Evolutionary conservation across 2,329 filamentous ascomycete species (phyloP).

Genomic region (Xylariaceae sp.): DNA sequence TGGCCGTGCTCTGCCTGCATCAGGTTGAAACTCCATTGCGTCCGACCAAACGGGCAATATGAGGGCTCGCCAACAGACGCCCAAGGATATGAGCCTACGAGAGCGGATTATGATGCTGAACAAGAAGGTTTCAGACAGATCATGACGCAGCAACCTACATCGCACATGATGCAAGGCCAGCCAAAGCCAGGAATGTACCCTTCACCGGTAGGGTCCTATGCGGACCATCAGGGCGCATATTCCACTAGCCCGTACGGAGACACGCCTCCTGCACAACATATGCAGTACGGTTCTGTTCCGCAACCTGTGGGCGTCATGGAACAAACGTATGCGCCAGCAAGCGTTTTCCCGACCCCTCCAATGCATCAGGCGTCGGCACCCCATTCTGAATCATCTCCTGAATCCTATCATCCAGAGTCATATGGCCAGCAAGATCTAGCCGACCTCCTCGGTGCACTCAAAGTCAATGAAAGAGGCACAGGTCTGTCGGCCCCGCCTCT

Average conservation of each 20-base stretch:
- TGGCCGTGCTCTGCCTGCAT: constrained; percentile 97
- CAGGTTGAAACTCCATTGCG: constrained; percentile 85
- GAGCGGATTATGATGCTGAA: constrained; percentile 37
- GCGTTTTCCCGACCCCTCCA: constrained; percentile 52
- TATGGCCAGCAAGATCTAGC: constrained; percentile 69
- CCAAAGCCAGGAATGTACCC: constrained; percentile 45
- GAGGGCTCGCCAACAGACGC: constrained; percentile 50
- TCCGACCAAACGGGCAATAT: constrained; percentile 78
- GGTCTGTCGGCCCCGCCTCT: constrained; percentile 49
- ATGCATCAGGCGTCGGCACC: constrained; percentile 35
- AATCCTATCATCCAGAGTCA: constrained; percentile 56
- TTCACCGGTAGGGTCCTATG: constrained; percentile 42
- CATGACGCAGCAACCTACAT: constrained; percentile 41
- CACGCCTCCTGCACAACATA: constrained; percentile 36
- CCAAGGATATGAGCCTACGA: constrained; percentile 47
- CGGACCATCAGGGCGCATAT: constrained; percentile 41
- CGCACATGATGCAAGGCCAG: constrained; percentile 38
- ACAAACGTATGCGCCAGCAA: constrained; percentile 43
- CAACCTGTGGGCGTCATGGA: constrained; percentile 47
- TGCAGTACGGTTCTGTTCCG: constrained; percentile 52
- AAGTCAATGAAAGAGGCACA: constrained; percentile 81
- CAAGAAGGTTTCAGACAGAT: constrained; percentile 50
- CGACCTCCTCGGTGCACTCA: constrained; percentile 79
- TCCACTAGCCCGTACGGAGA: constrained; percentile 44
- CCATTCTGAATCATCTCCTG: constrained; percentile 38